Conservation (phyloP, 352 stramenopile genomes). For the Phytophthora niederhauseri region DNA sequence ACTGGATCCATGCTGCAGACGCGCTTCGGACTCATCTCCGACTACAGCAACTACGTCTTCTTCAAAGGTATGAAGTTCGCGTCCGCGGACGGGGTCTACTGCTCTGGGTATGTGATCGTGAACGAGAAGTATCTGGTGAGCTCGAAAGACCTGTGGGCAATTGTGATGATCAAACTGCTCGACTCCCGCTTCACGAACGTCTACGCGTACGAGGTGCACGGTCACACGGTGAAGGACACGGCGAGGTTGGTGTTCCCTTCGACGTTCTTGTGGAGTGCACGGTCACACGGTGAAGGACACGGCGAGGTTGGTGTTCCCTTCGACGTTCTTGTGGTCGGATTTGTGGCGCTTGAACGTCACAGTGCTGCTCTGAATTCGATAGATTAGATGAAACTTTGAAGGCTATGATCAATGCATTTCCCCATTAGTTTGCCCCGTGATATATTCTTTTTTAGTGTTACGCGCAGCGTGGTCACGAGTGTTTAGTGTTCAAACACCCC, state of each 20-base stretch:
- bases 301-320: conserved; percentile 35
- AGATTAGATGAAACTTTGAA: background rate
- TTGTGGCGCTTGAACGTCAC: conserved; percentile 34
- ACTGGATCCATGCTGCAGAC: conserved; percentile 34
- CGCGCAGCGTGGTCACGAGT: no score
- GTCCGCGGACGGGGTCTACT: conserved; percentile 41
- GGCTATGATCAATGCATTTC: no score
- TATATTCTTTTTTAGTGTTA: background rate
- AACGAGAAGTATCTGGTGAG: conserved; percentile 45
- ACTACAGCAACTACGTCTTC: conserved; percentile 46
- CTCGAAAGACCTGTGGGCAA: conserved; percentile 32
- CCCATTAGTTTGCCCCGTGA: background rate
- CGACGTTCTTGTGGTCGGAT: conserved; percentile 36
- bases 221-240: conserved; percentile 37
- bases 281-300: conserved; percentile 39
- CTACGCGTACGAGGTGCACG: conserved; percentile 44
- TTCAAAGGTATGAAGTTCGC: conserved; percentile 52
- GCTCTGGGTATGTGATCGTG: conserved; percentile 42
- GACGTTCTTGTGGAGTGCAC: conserved; percentile 36
- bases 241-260: conserved; percentile 36
- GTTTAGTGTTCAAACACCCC: conserved; percentile 9
- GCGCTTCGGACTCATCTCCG: conserved; percentile 40
- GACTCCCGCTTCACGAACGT: conserved; percentile 27
- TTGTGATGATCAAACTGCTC: conserved; percentile 41
- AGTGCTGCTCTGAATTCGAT: conserved; percentile 24